phyloP scores from a whole-genome alignment of 176 grass and related monocot species.

The Areca catechu region DNA sequence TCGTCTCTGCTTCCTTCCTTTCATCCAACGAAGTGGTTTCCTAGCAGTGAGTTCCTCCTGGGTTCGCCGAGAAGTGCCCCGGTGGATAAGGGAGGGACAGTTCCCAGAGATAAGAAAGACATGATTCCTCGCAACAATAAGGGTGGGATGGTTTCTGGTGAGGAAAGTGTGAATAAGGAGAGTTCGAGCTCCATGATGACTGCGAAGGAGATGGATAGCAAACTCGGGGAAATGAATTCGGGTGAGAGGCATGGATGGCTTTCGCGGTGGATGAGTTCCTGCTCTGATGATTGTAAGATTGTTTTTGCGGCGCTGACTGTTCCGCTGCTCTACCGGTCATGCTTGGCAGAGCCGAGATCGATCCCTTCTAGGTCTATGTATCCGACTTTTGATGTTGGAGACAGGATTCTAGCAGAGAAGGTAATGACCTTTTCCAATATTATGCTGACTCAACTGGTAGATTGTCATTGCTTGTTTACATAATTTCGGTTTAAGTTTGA shows the following conservation, averaged over 20 bases:
- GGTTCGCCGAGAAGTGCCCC: conserved; percentile 13
- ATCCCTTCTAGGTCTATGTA: conserved; percentile 41
- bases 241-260: conserved; percentile 49
- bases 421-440: not conserved
- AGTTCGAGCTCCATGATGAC: conserved; percentile 14
- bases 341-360: conserved; percentile 69
- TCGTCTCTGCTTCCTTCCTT: conserved; percentile 73
- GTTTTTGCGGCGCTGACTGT: conserved; percentile 72
- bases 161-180: not conserved
- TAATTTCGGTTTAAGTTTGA: not conserved
- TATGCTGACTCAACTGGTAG: not conserved
- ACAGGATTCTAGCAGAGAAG: conserved; percentile 4
- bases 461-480: not conserved
- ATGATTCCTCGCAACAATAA: not conserved
- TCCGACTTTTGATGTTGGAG: conserved; percentile 5
- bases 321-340: conserved; percentile 59
- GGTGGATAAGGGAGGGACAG: conserved; percentile 32
- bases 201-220: not conserved
- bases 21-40: conserved; percentile 75
- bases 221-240: not conserved
- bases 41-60: conserved; percentile 49
- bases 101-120: conserved; percentile 12
- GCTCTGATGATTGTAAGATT: conserved; percentile 84
- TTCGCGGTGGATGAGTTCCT: conserved; percentile 67
- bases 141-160: not conserved